phyloP scores from a whole-genome alignment of 2,329 filamentous ascomycete genomes.

The Cercospora canescens region DNA sequence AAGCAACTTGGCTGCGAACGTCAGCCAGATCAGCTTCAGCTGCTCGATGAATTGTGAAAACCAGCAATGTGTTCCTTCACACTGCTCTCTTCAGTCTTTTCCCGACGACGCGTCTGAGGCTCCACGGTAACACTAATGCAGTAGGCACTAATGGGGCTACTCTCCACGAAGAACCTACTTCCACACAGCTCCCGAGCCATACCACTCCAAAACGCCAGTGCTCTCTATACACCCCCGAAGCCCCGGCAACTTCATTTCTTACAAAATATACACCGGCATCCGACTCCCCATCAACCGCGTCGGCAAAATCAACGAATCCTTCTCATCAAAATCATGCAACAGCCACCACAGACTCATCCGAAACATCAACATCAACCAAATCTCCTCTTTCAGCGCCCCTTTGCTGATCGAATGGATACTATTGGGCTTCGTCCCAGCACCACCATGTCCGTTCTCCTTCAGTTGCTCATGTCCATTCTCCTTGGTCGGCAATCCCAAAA shows the following conservation, averaged over 20 bases:
- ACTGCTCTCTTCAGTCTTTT: too few relatives aligned
- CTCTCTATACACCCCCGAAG: not conserved
- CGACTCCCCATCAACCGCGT: slow-evolving; percentile 14
- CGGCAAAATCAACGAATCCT: slow-evolving; percentile 9
- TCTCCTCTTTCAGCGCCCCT: not conserved
- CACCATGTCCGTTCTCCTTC: not conserved
- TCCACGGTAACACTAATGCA: too few relatives aligned
- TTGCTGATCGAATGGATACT: not conserved
- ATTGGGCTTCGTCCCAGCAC: not conserved
- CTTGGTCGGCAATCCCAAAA: not conserved
- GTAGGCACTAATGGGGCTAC: too few relatives aligned
- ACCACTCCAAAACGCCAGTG: not conserved
- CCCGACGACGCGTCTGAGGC: too few relatives aligned
- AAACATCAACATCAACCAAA: slow-evolving; percentile 16
- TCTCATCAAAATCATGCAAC: slow-evolving; percentile 19
- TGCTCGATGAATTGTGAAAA: not conserved
- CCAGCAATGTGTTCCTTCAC: not conserved
- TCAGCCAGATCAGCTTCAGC: not conserved
- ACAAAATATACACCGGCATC: slow-evolving; percentile 18
- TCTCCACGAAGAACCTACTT: too few relatives aligned
- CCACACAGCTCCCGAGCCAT: too few relatives aligned
- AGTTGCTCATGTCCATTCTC: not conserved
- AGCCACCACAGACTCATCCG: slow-evolving; percentile 17
- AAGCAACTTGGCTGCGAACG: not conserved
- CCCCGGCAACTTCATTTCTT: not conserved